Conservation (phyloP, 75 land plant species). For the Sequoia sempervirens region DNA sequence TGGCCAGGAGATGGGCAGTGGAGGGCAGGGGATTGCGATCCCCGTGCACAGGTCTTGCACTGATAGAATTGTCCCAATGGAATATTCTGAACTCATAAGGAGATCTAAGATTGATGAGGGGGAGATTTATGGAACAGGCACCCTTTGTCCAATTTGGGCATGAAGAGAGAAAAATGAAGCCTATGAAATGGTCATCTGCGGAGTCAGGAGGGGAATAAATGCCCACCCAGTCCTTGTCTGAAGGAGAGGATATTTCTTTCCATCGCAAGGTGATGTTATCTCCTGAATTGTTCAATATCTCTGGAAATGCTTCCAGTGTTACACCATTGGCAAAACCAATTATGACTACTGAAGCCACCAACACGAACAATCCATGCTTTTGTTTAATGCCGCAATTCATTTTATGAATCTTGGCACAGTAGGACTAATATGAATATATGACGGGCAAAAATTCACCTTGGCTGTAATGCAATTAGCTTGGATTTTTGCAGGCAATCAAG, state of each 20-base stretch:
- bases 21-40: constrained; percentile 78
- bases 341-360: background rate
- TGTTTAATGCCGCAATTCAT: background rate
- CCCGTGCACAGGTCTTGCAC: constrained; percentile 41
- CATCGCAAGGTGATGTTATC: constrained; percentile 42
- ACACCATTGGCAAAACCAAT: background rate
- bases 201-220: constrained; percentile 78
- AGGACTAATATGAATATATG: background rate
- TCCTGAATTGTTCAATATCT: constrained; percentile 39
- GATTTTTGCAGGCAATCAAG: background rate
- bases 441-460: background rate
- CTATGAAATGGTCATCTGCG: constrained; percentile 55
- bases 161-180: constrained; percentile 66
- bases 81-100: constrained; percentile 71
- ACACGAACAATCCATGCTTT: background rate
- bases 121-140: constrained; percentile 38
- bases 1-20: constrained; percentile 47
- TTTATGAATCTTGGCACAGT: background rate
- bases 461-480: background rate
- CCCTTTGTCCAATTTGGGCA: constrained; percentile 53
- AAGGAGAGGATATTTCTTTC: constrained; percentile 41
- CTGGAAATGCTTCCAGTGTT: constrained; percentile 16
- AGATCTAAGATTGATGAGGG: constrained; percentile 65
- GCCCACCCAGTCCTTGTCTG: constrained; percentile 81
- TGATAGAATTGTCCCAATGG: constrained; percentile 50